phyloP scores from a whole-genome alignment of 2,329 filamentous ascomycete genomes.

The Trichoderma sp. region DNA sequence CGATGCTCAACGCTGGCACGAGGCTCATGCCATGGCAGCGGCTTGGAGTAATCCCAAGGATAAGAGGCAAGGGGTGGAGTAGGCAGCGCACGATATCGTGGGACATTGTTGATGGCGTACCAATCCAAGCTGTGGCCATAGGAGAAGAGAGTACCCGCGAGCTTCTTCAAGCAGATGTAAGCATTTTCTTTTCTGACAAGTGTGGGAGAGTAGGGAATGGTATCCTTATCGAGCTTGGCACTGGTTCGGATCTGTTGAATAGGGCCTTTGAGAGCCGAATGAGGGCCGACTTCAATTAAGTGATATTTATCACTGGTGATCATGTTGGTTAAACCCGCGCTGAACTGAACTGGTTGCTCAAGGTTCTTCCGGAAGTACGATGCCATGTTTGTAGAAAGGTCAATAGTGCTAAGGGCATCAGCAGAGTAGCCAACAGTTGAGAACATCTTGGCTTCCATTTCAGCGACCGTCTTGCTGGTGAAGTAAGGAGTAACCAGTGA shows the following conservation, averaged over 20 bases:
- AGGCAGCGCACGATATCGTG: neutral
- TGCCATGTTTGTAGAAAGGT: conserved; percentile 14
- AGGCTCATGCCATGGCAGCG: conserved; percentile 29
- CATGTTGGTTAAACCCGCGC: conserved; percentile 2
- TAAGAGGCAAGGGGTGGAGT: conserved; percentile 32
- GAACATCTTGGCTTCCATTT: conserved; percentile 4
- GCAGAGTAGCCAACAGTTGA: conserved; percentile 16
- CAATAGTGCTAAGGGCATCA: neutral
- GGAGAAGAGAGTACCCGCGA: conserved; percentile 40
- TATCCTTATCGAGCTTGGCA: conserved; percentile 37
- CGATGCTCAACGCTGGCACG: conserved; percentile 35
- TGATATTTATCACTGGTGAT: conserved; percentile 21
- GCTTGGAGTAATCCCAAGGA: conserved; percentile 32
- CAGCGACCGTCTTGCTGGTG: neutral
- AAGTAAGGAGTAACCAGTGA: conserved; percentile 11
- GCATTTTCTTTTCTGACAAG: conserved; percentile 44
- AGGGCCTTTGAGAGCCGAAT: conserved; percentile 47
- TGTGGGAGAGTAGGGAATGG: conserved; percentile 29
- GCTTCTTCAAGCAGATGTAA: conserved; percentile 30
- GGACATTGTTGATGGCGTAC: conserved; percentile 14
- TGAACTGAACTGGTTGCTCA: conserved; percentile 36
- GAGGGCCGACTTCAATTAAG: conserved; percentile 46
- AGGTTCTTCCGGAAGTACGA: conserved; percentile 41
- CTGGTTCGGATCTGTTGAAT: conserved; percentile 46
- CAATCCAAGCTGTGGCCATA: conserved; percentile 44